Conservation (phyloP, 208 protist genomes). For the Porcisia hertigi region DNA sequence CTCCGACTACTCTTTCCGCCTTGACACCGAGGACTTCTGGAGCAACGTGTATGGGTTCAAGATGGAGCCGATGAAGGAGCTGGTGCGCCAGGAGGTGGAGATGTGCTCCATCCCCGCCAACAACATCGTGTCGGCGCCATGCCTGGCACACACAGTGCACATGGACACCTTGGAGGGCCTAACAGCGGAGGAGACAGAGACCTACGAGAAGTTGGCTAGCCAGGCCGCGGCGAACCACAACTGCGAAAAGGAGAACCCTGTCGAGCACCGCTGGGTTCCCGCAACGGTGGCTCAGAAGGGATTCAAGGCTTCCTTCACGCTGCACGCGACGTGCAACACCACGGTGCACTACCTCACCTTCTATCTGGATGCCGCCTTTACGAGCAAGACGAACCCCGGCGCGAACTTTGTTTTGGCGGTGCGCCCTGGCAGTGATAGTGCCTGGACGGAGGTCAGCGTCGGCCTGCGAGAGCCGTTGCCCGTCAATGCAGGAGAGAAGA, state of each 20-base stretch:
- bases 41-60: slow-evolving; percentile 93
- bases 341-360: slow-evolving; percentile 90
- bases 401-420: slow-evolving; percentile 90
- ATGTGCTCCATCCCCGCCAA: slow-evolving; percentile 68
- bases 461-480: slow-evolving; percentile 67
- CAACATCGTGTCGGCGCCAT: slow-evolving; percentile 78
- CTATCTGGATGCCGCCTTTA: slow-evolving; percentile 81
- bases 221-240: slow-evolving; percentile 24
- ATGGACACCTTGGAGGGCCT: slow-evolving; percentile 47
- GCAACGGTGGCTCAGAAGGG: slow-evolving; percentile 42
- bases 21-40: slow-evolving; percentile 91
- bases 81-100: slow-evolving; percentile 82
- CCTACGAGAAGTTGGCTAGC: slow-evolving; percentile 39
- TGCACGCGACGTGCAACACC: slow-evolving; percentile 50
- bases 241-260: slow-evolving; percentile 50
- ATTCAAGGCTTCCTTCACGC: slow-evolving; percentile 57
- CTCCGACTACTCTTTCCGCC: slow-evolving; percentile 83
- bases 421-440: slow-evolving; percentile 69
- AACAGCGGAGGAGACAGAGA: slow-evolving; percentile 38
- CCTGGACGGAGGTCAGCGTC: slow-evolving; percentile 87
- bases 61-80: slow-evolving; percentile 91
- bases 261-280: slow-evolving; percentile 47
- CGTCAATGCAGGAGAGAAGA: slow-evolving; percentile 63
- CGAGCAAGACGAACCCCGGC: slow-evolving; percentile 63
- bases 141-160: slow-evolving; percentile 61